These are phyloP conservation scores for Falciphora oryzae DNA, from an alignment of 2,329 filamentous ascomycete genomes.

Conservation along the genomic window DNA sequence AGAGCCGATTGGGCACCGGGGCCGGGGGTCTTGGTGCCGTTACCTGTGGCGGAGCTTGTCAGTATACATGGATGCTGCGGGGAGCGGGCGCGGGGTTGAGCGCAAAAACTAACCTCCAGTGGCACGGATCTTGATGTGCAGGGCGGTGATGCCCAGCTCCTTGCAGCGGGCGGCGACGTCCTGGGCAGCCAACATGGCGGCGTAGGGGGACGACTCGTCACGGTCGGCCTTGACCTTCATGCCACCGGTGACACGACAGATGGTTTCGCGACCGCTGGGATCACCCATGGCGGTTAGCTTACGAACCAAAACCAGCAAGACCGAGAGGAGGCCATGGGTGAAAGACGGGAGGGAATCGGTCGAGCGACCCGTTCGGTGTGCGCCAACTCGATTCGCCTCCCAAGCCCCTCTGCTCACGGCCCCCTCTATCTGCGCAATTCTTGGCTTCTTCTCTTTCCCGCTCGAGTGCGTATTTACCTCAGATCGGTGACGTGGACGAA, in stretches of 20 bases:
- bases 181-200: constrained; percentile 99
- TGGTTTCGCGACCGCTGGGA: constrained; percentile 97
- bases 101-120: constrained; percentile 69
- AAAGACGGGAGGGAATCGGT: too few relatives aligned
- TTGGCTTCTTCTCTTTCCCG: constrained; percentile 15
- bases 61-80: background rate
- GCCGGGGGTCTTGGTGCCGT: constrained; percentile 99
- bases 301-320: background rate
- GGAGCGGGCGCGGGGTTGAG: background rate
- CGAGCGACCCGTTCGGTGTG: background rate
- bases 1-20: constrained; percentile 98
- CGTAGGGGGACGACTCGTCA: constrained; percentile 99
- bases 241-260: constrained; percentile 98
- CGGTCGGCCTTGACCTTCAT: constrained; percentile 99
- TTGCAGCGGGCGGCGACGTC: constrained; percentile 85
- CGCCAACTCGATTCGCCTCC: too few relatives aligned
- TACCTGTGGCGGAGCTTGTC: constrained; percentile 51
- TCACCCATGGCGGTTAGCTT: constrained; percentile 43
- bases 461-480: constrained; percentile 51
- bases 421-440: constrained; percentile 9
- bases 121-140: constrained; percentile 99
- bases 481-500: constrained; percentile 99
- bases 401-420: background rate
- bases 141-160: constrained; percentile 73
- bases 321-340: background rate